A percentile compares a stretch with the other conserved stretches of the same genome.
phyloP scores from a whole-genome alignment of 345 rosid species.

The Populus alba region DNA sequence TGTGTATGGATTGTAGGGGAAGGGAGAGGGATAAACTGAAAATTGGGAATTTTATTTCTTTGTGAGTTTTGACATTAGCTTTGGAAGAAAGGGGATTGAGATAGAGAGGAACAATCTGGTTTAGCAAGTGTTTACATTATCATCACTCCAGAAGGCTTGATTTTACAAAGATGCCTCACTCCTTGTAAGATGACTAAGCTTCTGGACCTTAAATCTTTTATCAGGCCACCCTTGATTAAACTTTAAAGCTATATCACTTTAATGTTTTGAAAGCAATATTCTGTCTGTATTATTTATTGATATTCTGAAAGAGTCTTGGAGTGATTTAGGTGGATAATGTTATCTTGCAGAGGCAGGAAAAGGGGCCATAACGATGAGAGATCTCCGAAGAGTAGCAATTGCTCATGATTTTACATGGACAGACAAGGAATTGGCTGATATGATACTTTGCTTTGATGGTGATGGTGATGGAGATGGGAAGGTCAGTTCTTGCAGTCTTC shows the following conservation, averaged over 20 bases:
- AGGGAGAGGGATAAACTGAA: neutral
- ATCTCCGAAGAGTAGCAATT: slow-evolving; percentile 48
- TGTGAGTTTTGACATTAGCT: neutral
- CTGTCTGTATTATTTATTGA: neutral
- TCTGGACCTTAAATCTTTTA: neutral
- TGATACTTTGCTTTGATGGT: slow-evolving; percentile 73
- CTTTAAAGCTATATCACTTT: neutral
- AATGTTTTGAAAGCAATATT: neutral
- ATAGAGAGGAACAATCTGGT: neutral
- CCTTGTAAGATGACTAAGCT: neutral
- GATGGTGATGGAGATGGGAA: slow-evolving; percentile 64
- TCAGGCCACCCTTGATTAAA: too few relatives aligned
- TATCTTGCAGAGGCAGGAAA: slow-evolving; percentile 59
- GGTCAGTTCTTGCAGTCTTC: slow-evolving; percentile 35
- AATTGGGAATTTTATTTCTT: neutral
- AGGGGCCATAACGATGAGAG: slow-evolving; percentile 50
- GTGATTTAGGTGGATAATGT: slow-evolving; percentile 5
- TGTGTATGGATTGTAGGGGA: neutral
- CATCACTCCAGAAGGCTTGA: neutral
- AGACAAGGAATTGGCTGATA: slow-evolving; percentile 61
- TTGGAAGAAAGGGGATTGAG: neutral
- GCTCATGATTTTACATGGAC: slow-evolving; percentile 78
- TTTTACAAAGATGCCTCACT: neutral
- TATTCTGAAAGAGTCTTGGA: neutral
- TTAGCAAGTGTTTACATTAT: neutral